Base-by-base conservation (phyloP, 2,329 filamentous ascomycete genomes). In the Ophiosphaerella narmari region DNA sequence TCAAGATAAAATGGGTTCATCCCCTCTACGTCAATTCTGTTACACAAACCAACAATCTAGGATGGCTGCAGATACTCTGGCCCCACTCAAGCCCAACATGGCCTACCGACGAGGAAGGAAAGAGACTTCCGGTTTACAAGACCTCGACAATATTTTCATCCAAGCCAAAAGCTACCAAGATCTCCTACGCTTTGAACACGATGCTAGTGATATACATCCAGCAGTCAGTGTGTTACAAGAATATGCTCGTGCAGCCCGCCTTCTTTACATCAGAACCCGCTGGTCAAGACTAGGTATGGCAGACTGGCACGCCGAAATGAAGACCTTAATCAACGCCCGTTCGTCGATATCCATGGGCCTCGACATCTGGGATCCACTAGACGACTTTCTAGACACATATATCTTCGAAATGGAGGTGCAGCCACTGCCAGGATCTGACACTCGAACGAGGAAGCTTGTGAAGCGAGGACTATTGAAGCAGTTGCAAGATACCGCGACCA, bases 401-500 rank as follows among this genome's bases (percentile, higher is more conserved):
- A n/a, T 40, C 18, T 46, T 46, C 21, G 44, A 46, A n/a, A 46
- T 46, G 44, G 44, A 46, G 18, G 16, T 40, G 6, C 44, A 46
- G 16, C 44, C 44, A 36, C 14, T 34, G 24, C 16, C 26, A 18
- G 29, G 24, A 9, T 21, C 35, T 3, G 31, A 40, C n/a, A 31
- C 44, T 3, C 26, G 31, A n/a, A 37, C 16, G 16, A 33, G 44
- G 26, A 46, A 46, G 29, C 9, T 35, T 18, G 37, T 46, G 7
- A 46, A 46, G 37, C 37, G 44, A 7, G 44, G 44, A 5, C 29
- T 46, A 12, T 32, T 46, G 3, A 40, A 31, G 16, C 44, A 46
- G 31, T 36, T 46, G n/a, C 44, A 46, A 24, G 44, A 46, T 5
- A 33, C 21, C 14, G 31, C 44, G 7, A 18, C 23, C 12, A n/a